Evolutionary conservation across 1,284 basidiomycete genomes (phyloP).

Genomic region (Hemileccinum hortonii): DNA sequence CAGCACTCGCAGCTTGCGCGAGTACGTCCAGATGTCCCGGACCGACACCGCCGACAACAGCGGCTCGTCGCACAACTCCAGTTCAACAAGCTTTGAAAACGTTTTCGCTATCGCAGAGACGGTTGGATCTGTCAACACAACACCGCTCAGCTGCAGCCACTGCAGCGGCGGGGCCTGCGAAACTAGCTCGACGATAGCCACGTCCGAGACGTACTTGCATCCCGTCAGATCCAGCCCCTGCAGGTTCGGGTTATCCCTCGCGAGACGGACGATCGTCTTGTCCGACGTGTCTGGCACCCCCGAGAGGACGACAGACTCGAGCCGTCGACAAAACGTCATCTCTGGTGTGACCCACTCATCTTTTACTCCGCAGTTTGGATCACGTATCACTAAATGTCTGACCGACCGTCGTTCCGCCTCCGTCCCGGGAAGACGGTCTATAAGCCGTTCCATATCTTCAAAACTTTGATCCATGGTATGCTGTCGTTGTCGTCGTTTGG

Average conservation of each 20-base stretch:
- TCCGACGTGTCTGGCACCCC: constrained; percentile 69
- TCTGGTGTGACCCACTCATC: constrained; percentile 67
- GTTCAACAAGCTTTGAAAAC: constrained; percentile 78
- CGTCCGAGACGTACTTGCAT: constrained; percentile 75
- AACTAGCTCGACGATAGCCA: constrained; percentile 70
- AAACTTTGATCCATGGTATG: constrained; percentile 23
- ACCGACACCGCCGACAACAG: constrained; percentile 69
- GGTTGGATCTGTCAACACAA: constrained; percentile 70
- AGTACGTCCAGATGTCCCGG: constrained; percentile 81
- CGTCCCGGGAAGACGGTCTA: constrained; percentile 50
- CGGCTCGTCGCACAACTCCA: constrained; percentile 78
- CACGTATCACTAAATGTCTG: constrained; percentile 53
- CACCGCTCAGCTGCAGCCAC: constrained; percentile 70
- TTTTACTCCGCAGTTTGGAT: constrained; percentile 43
- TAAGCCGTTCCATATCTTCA: constrained; percentile 52
- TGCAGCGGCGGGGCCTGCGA: constrained; percentile 66
- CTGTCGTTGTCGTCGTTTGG: constrained; percentile 3
- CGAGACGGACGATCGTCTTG: constrained; percentile 63
- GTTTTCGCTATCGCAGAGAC: constrained; percentile 72
- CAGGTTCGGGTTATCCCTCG: constrained; percentile 62
- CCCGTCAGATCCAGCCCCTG: constrained; percentile 78
- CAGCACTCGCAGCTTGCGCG: constrained; percentile 74
- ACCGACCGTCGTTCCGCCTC: constrained; percentile 55
- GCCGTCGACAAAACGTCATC: constrained; percentile 61
- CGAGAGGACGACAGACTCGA: constrained; percentile 74